Percentiles rank a stretch among this genome's conserved stretches.
Conservation (phyloP, 2,329 filamentous ascomycete species). For the Penicillium sp. region DNA sequence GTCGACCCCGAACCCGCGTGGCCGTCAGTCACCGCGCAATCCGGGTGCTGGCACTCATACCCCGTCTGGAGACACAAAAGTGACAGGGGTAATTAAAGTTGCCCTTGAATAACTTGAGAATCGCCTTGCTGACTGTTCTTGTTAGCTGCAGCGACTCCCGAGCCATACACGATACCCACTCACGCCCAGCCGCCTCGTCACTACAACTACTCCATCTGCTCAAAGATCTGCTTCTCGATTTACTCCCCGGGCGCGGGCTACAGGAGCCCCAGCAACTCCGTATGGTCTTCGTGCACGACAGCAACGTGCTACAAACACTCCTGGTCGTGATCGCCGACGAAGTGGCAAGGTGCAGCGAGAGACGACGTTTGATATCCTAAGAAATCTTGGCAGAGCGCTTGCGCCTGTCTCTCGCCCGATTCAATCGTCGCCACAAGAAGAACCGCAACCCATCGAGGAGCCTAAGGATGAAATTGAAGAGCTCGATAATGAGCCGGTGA, state of each 20-base stretch:
- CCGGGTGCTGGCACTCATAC: conserved; percentile 23
- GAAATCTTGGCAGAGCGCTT: conserved; percentile 55
- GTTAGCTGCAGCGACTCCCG: conserved; percentile 37
- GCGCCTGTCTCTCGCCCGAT: conserved; percentile 50
- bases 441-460: conserved; percentile 19
- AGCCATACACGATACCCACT: conserved; percentile 32
- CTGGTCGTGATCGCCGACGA: conserved; percentile 49
- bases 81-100: conserved; percentile 24
- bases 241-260: conserved; percentile 34
- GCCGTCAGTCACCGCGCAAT: conserved; percentile 27
- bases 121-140: neutral
- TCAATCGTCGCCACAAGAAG: conserved; percentile 48
- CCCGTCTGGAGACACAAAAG: conserved; percentile 30
- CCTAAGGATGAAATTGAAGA: conserved; percentile 45
- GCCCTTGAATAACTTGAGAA: neutral
- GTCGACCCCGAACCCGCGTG: conserved; percentile 33
- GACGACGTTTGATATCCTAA: conserved; percentile 56
- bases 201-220: conserved; percentile 31
- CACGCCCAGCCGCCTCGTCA: conserved; percentile 36
- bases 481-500: conserved; percentile 49
- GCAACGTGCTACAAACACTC: conserved; percentile 54
- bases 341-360: conserved; percentile 54
- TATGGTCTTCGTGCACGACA: conserved; percentile 57
- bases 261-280: conserved; percentile 52
- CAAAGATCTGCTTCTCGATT: conserved; percentile 35